phyloP scores from a whole-genome alignment of 371 early-diverging fungal genomes.

The Apophysomyces variabilis region DNA sequence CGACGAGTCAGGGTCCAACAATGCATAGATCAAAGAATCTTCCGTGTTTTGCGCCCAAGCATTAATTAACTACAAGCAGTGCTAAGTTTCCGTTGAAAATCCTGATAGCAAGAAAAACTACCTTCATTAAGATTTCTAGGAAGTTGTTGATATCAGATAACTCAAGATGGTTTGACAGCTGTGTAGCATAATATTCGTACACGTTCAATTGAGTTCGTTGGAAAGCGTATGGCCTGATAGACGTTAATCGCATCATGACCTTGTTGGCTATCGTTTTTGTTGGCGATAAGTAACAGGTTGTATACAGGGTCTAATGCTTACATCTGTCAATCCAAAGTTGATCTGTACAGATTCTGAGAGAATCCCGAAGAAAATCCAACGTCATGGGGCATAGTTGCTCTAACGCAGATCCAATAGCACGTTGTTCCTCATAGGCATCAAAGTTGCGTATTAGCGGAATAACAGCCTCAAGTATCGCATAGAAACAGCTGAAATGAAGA shows the following conservation, averaged over 20 bases:
- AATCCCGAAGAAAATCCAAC: constrained; percentile 24
- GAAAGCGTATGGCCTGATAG: constrained; percentile 6
- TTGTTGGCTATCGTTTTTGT: constrained; percentile 15
- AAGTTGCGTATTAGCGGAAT: constrained; percentile 19
- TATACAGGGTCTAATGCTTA: constrained; percentile 12
- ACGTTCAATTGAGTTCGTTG: constrained; percentile 30
- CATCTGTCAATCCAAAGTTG: constrained; percentile 31
- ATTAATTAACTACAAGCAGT: constrained; percentile 26
- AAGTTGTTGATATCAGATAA: constrained; percentile 6
- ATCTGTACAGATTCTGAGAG: constrained; percentile 16
- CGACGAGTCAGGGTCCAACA: constrained; percentile 27
- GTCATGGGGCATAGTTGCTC: constrained; percentile 27
- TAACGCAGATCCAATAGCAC: constrained; percentile 18
- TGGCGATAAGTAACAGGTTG: too few species aligned
- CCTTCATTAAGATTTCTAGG: constrained; percentile 29
- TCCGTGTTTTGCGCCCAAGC: constrained; percentile 30
- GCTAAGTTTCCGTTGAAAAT: background rate
- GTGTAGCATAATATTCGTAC: constrained; percentile 22
- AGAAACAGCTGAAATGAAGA: constrained; percentile 23
- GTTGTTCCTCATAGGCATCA: constrained; percentile 10
- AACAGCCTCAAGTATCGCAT: constrained; percentile 25
- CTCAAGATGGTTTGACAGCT: background rate
- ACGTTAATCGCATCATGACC: constrained; percentile 12
- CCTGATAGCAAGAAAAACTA: constrained; percentile 5
- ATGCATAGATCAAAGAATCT: constrained; percentile 21